Evolutionary conservation across 352 stramenopile genomes (phyloP).

Genomic region (Globisporangium alternatum): DNA sequence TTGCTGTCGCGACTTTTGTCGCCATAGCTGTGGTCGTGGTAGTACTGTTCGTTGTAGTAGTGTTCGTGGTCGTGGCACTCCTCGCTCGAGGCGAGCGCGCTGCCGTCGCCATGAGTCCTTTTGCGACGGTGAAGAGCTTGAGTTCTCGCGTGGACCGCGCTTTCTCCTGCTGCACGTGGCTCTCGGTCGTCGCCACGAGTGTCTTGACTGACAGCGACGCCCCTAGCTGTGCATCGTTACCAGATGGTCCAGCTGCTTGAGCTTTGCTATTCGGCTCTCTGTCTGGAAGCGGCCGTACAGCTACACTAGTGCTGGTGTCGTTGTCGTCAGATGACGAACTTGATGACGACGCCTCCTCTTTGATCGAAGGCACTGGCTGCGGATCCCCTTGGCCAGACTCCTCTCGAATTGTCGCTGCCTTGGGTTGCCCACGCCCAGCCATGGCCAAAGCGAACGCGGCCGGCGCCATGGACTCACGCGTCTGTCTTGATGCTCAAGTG

Average conservation of each 20-base stretch:
- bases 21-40: not conserved
- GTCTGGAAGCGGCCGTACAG: not conserved
- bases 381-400: not conserved
- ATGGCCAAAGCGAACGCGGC: not conserved
- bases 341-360: conserved; percentile 6
- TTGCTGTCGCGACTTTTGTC: not conserved
- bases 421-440: not conserved
- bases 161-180: not conserved
- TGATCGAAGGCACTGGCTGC: conserved; percentile 5
- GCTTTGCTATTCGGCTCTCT: not conserved
- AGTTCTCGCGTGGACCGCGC: conserved; percentile 8
- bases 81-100: conserved; percentile 10
- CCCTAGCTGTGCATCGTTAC: not conserved
- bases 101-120: conserved; percentile 1
- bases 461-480: not conserved
- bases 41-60: not conserved
- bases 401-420: not conserved
- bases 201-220: conserved; percentile 3
- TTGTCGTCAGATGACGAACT: conserved; percentile 6
- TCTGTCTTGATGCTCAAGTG: not conserved
- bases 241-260: not conserved
- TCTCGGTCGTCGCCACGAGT: not conserved
- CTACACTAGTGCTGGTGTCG: not conserved
- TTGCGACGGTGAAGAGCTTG: conserved; percentile 14
- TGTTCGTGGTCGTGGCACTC: not conserved